Conservation (phyloP, 768 basidiomycete genomes). For the Chalciporus chontae region DNA sequence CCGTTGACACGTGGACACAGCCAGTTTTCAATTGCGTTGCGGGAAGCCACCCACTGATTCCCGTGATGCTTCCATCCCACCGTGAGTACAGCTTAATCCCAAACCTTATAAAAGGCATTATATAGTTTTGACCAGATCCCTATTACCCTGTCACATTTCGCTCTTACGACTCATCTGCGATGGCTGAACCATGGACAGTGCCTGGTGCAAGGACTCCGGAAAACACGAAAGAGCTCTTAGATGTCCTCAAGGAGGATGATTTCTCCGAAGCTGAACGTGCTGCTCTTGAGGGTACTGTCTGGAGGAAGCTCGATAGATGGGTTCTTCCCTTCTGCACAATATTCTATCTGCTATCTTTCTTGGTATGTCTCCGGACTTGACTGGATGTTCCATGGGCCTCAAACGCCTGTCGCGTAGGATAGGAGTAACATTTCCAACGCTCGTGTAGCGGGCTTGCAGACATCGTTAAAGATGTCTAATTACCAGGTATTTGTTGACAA, state of each 20-base stretch:
- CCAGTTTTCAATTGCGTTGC: too few relatives aligned
- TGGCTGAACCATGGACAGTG: slow-evolving; percentile 5
- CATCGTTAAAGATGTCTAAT: slow-evolving; percentile 35
- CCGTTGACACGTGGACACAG: too few relatives aligned
- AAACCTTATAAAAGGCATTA: neutral
- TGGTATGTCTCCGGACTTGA: slow-evolving; percentile 35
- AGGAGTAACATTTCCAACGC: slow-evolving; percentile 53
- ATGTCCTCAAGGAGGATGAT: slow-evolving; percentile 1
- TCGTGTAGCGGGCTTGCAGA: slow-evolving; percentile 58
- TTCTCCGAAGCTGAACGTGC: slow-evolving; percentile 13
- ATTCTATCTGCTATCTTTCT: slow-evolving; percentile 51
- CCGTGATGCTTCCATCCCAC: too few relatives aligned
- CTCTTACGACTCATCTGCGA: neutral
- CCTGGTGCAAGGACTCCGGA: neutral
- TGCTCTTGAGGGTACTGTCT: slow-evolving; percentile 38
- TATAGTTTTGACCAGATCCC: neutral
- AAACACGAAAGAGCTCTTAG: slow-evolving; percentile 5
- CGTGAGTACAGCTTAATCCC: too few relatives aligned
- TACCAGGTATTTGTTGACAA: slow-evolving; percentile 16
- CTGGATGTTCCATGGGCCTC: neutral
- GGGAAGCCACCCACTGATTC: too few relatives aligned
- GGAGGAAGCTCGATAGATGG: slow-evolving; percentile 48
- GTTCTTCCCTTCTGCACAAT: slow-evolving; percentile 47
- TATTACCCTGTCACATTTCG: neutral
- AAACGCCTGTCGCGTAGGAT: slow-evolving; percentile 25